Percentiles rank a stretch among this genome's conserved stretches.
phyloP scores from a whole-genome alignment of 371 early-diverging fungal species.

The Apophysomyces elegans region DNA sequence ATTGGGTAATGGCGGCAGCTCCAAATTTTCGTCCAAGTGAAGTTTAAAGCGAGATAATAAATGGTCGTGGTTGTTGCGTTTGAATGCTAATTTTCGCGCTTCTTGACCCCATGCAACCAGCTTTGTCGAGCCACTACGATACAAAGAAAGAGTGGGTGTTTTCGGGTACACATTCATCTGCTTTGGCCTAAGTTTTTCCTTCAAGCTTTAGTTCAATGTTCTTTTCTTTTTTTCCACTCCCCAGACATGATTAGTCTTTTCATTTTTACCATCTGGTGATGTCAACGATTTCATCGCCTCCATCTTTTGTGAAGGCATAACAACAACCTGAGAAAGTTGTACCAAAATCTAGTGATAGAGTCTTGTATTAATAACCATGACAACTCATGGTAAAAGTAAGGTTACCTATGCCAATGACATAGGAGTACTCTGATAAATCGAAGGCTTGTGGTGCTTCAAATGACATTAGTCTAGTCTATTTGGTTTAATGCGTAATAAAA shows the following conservation, averaged over 20 bases:
- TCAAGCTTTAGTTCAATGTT: not conserved
- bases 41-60: conserved; percentile 50
- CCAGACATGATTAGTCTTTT: conserved; percentile 14
- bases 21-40: conserved; percentile 48
- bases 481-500: conserved; percentile 2
- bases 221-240: too few species aligned
- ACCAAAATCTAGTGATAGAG: conserved; percentile 52
- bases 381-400: not conserved
- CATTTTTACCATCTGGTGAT: conserved; percentile 47
- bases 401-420: conserved; percentile 55
- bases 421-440: conserved; percentile 49
- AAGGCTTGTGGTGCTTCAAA: conserved; percentile 25
- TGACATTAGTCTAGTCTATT: conserved; percentile 7
- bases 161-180: conserved; percentile 55
- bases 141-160: conserved; percentile 49
- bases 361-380: not conserved
- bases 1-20: conserved; percentile 34
- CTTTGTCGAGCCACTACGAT: conserved; percentile 49
- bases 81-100: conserved; percentile 44
- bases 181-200: conserved; percentile 37
- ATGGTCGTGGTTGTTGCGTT: conserved; percentile 44
- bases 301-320: conserved; percentile 55
- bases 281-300: conserved; percentile 53
- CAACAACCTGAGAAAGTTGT: conserved; percentile 60
- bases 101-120: conserved; percentile 55